Evolutionary conservation across 2,329 filamentous ascomycete species (phyloP).

Genomic region (Fusarium incarnatum): DNA sequence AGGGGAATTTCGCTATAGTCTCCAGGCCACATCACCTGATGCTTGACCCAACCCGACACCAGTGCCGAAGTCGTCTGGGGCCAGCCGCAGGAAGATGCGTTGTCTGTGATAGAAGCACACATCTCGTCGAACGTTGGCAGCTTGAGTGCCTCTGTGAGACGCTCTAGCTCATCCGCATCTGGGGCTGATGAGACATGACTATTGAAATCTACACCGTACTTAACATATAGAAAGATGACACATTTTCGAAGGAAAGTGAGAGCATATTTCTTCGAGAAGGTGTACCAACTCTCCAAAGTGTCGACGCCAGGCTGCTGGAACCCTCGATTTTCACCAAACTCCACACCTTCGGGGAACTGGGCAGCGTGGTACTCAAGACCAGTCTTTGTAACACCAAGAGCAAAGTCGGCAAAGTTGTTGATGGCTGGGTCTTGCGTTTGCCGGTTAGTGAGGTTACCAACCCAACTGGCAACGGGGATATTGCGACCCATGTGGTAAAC

Average conservation of each 20-base stretch:
- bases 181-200: constrained; percentile 71
- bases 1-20: constrained; percentile 47
- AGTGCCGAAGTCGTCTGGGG: constrained; percentile 59
- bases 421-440: constrained; percentile 60
- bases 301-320: constrained; percentile 68
- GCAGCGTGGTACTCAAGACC: constrained; percentile 56
- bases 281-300: constrained; percentile 65
- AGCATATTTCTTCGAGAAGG: constrained; percentile 82
- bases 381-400: constrained; percentile 59
- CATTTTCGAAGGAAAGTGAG: constrained; percentile 90
- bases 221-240: constrained; percentile 84
- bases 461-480: constrained; percentile 63
- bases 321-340: constrained; percentile 56
- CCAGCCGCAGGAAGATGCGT: constrained; percentile 61
- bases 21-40: constrained; percentile 62
- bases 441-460: constrained; percentile 58
- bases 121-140: constrained; percentile 85
- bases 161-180: constrained; percentile 81
- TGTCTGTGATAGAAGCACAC: constrained; percentile 68
- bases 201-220: constrained; percentile 89
- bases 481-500: constrained; percentile 70
- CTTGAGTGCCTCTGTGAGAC: constrained; percentile 79
- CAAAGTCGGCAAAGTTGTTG: constrained; percentile 67
- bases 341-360: constrained; percentile 43
- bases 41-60: constrained; percentile 78